Base-by-base conservation (phyloP, 768 basidiomycete genomes). In the Lentinula sp. region DNA sequence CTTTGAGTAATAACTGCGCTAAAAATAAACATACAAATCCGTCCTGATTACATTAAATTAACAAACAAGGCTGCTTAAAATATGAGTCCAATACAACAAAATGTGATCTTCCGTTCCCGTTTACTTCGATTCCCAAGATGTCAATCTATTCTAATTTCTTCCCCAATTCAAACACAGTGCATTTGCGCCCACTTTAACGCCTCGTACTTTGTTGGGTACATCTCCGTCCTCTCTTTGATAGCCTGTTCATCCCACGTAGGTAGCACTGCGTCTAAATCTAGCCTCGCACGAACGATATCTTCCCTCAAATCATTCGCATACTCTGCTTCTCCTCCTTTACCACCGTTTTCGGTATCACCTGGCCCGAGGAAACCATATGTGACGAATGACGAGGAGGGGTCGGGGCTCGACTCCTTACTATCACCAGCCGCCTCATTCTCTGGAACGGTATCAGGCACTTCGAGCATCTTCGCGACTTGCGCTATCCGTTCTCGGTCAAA, bases 401-500 rank as follows among this genome's bases (percentile, higher is more conserved):
- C 37, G 6, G 9, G 12, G 28, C 48, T 49, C 23, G 18, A 23
- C 23, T 15, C 53, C 37, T 8, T 39, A 7, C 18, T 37, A 15
- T 23, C 4, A 28, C 28, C 28, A 28, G 28, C 28, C 28, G 3
- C 28, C 28, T 28, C 28, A 28, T 28, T 28, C 28, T 28, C 28
- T 28, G 8, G 20, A 10, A n/a, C 55, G 1, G n/a, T 10, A 15
- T 20, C 13, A 1, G n/a, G 18, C 41, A 28, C 20, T 18, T 55
- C 39, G 23, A 55, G 16, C 61, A 51, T 36, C 43, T 49, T 53
- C 36, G 61, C 65, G 12, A 76, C 66, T 0, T 57, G 54, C 0
- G 62, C 46, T 18, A 81, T 65, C 6, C 79, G 69, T 20, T 70
- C 68, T 2, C 50, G 64, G 63, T 82, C 81, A 39, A 74, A 79